Base-by-base conservation (phyloP, 169 alveolate genomes). In the Plasmodium malariae region DNA sequence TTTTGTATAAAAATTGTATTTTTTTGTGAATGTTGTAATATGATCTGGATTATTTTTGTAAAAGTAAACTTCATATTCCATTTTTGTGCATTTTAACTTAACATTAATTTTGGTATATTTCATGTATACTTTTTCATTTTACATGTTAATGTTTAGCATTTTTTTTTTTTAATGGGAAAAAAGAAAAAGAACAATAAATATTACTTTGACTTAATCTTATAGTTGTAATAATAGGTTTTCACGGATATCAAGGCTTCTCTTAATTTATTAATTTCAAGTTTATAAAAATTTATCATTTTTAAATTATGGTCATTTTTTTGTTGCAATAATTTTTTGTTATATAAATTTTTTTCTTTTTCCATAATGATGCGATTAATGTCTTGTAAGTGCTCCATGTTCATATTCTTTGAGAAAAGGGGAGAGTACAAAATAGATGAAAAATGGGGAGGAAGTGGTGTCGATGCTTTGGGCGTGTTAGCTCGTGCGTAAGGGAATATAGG, bases 181-280 rank as follows among this genome's bases (percentile, higher is more conserved):
- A 9, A 7, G 26, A n/a, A n/a, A n/a, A n/a, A n/a, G n/a, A n/a
- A n/a, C n/a, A 32, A n/a, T 30, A 28, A 11, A 19, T 32, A 17
- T 14, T 76, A 76, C 88, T 76, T 76, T 30, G 88, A 76, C 59
- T 76, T 76, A 14, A 76, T 76, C 88, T 76, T 76, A 37, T 76
- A 76, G 74, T 76, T 76, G 88, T 76, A 76, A 19, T 76, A 76
- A 51, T 60, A 59, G 0, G 88, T 60, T 34, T 76, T 76, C 28
- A 76, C 43, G 30, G 88, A 60, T 21, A 76, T 32, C 12, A 76
- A 48, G 1, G 88, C 24, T 21, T 76, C 88, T 45, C 88, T 59
- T 65, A 76, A 34, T 76, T 76, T 76, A 12, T 76, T 76, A 60
- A 76, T 76, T 76, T 76, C 88, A 19, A 76, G 74, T 76, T 76